Conservation (phyloP, 2,329 filamentous ascomycete species). For the Paraphaeosphaeria sporulosa region DNA sequence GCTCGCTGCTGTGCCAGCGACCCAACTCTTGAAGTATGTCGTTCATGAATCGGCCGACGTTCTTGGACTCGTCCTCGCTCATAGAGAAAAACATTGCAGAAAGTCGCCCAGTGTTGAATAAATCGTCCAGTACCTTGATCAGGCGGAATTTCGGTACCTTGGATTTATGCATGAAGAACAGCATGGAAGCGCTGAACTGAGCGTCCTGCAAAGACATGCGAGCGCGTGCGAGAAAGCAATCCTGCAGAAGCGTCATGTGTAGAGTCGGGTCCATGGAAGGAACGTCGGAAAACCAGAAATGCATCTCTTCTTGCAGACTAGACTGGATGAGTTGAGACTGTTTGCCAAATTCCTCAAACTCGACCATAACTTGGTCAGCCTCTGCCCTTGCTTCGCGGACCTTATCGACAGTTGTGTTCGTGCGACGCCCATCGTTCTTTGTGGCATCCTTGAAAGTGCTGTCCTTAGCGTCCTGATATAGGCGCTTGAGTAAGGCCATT, state of each 20-base stretch:
- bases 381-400: constrained; percentile 76
- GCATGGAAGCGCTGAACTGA: constrained; percentile 84
- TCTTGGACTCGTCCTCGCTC: constrained; percentile 89
- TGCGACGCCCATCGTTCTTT: constrained; percentile 70
- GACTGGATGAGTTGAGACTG: constrained; percentile 60
- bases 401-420: constrained; percentile 62
- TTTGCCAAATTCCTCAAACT: constrained; percentile 62
- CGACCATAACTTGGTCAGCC: constrained; percentile 63
- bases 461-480: constrained; percentile 79
- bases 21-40: constrained; percentile 81
- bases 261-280: constrained; percentile 69
- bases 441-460: constrained; percentile 45
- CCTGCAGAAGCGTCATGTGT: constrained; percentile 81
- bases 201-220: constrained; percentile 86
- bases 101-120: constrained; percentile 85
- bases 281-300: constrained; percentile 76
- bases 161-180: constrained; percentile 85
- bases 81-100: constrained; percentile 86
- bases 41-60: constrained; percentile 89
- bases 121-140: constrained; percentile 79
- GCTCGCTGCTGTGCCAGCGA: constrained; percentile 82
- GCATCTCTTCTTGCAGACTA: constrained; percentile 77
- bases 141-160: constrained; percentile 88
- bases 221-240: constrained; percentile 89
- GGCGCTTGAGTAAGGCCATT: constrained; percentile 69